Evolutionary conservation across 1,284 basidiomycete species (phyloP), one percentile per base, ranked within the genome.

Genomic region (Ganoderma resinaceum): DNA sequence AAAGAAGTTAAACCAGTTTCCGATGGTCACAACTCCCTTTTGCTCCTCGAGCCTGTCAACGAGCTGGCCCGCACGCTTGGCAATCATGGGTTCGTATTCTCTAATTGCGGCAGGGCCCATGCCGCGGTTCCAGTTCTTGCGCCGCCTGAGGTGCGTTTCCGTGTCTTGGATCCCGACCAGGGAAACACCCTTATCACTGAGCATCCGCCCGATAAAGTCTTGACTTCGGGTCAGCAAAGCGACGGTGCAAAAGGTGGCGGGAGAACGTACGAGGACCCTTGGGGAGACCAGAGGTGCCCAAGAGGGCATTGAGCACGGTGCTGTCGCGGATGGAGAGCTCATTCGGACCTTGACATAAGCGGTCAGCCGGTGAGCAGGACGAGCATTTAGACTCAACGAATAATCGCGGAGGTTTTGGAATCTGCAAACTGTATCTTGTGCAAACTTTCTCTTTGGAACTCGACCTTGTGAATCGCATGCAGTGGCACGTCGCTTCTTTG

Each of bases 301-400:
- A 66, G 52, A 73, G 59, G 11, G 65, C 66, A 8, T 46, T 42
- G 55, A 70, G 68, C 20, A 66, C 66, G 14, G 66, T 33, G n/a
- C 60, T 31, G 63, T 73, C 70, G 16, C 66, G 68, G n/a, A 73
- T 68, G 6, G 68, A 70, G 3, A 73, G 40, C 35, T 73, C 72
- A 53, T 73, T 73, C 6, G 72, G 72, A 2, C 72, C 72, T 72
- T 14, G 2, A 52, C 0, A 3, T 29, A 18, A 26, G 16, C 16
- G 20, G 52, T 33, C 42, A 46, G 11, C 7, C 20, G 12, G 1
- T 20, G 49, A 29, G 4, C 12, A 16, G 31, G 0, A 7, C 12
- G 61, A 2, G 8, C 9, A n/a, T n/a, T 38, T 11, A 38, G 37
- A 38, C 14, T 5, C 9, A 5, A 12, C 14, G 37, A 12, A 35